Percentiles rank a stretch among this genome's conserved stretches.
phyloP scores from a whole-genome alignment of 495 filamentous ascomycete genomes.

The Bacidia gigantensis region DNA sequence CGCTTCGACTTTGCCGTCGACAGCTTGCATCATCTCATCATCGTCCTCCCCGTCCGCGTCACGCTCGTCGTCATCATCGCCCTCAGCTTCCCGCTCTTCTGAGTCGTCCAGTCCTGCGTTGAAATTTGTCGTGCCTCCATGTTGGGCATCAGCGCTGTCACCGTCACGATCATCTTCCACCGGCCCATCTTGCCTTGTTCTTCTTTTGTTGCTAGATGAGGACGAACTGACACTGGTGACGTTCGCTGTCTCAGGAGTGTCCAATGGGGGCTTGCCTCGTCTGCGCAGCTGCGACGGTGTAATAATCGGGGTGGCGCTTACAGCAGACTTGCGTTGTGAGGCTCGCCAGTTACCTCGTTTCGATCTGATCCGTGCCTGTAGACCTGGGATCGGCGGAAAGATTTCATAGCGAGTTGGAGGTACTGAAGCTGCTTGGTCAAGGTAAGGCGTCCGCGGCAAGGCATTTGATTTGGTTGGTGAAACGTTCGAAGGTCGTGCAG shows the following conservation, averaged over 20 bases:
- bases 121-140: conserved; percentile 8
- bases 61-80: conserved; percentile 1
- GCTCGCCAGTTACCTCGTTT: conserved; percentile 18
- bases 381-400: conserved; percentile 22
- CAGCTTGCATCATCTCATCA: conserved; percentile 8
- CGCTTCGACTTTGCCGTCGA: conserved; percentile 7
- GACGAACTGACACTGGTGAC: background rate
- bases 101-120: conserved; percentile 4
- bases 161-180: background rate
- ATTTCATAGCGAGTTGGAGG: conserved; percentile 22
- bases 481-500: background rate
- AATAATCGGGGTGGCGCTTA: conserved; percentile 10
- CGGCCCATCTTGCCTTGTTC: background rate
- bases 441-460: background rate
- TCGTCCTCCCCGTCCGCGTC: conserved; percentile 7
- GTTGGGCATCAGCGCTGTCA: background rate
- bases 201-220: background rate
- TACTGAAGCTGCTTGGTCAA: conserved; percentile 6
- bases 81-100: background rate
- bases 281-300: conserved; percentile 4
- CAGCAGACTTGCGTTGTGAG: conserved; percentile 8
- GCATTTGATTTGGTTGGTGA: conserved; percentile 7
- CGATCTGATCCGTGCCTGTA: conserved; percentile 6
- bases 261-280: background rate
- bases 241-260: background rate